Evolutionary conservation across 116 monocot species (phyloP), one percentile per base, ranked within the genome.

Genomic region (Cymodocea nodosa): DNA sequence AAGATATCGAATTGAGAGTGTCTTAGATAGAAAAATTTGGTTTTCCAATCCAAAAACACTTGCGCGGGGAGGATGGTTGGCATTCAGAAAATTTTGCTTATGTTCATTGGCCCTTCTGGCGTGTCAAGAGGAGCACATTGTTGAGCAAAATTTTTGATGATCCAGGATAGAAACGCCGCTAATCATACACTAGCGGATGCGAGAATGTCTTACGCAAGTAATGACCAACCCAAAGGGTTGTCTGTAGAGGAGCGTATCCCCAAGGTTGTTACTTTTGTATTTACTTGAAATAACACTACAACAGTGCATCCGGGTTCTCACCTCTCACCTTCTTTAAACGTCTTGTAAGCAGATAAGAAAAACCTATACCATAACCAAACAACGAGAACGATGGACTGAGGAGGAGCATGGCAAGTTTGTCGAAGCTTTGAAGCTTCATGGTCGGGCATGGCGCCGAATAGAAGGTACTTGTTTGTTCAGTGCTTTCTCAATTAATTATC

Each of bases 321-420:
- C 9, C 48, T 40, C n/a, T 15, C 13, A 4, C 36, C 9, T 49
- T 49, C 9, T 50, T n/a, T 63, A 36, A 6, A 8, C 9, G 15
- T 37, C 39, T 63, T 56, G 17, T 2, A 12, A 34, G 52, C 40
- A 92, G 95, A 81, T 82, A n/a, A 85, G 95, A 50, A 97, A 97
- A 68, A 82, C 91, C 2, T 97, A 97, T 36, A 97, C 88, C 2
- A 90, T 97, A 67, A 78, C 82, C 0, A 97, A 97, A 60, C 97
- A 87, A 62, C 61, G 97, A 30, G 91, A 97, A 68, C 90, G 68
- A 70, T 97, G 97, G 97, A 84, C 87, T 0, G 90, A 97, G 49
- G 97, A 97, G 18, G 97, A 97, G 66, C 97, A 90, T 70, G 69
- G 78, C 13, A 85, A 75, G 69, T 97, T 97, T 73, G 44, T 97